Base-by-base conservation (phyloP, 345 rosid species). In the Cardamine resedifolia region DNA sequence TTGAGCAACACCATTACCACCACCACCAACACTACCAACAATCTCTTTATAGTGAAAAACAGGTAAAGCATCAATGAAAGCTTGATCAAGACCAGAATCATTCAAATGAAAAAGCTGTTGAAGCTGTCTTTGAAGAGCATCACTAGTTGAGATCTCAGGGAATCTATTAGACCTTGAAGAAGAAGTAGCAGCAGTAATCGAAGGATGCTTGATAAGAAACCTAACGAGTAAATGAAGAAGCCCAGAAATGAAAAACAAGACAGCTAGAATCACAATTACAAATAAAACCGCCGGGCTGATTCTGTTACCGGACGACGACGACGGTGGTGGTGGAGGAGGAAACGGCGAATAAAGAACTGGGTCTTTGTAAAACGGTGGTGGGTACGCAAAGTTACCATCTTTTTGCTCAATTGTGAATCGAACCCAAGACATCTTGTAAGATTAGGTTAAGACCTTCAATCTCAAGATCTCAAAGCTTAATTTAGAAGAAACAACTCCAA, bases 71-170 rank as follows among this genome's bases (percentile, higher is more conserved):
- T 90, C 97, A 4, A 90, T 90, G 63, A 90, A 88, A 61, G 97
- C 90, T 80, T 90, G 97, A 78, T 88, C 97, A 58, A 90, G 81
- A 60, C 97, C 97, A 50, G 97, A 90, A 70, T 90, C 97, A 68
- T 90, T 92, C 51, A 90, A 86, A 75, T 90, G 90, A 72, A 90
- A 90, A 33, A 90, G 89, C 81, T 90, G 97, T 52, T 90, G 97
- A 19, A 90, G 83, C 84, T 90, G 97, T 75, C 97, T 83, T 73
- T 90, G 95, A 44, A 88, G 95, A 68, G 86, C 90, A 80, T 90
- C 95, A 16, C 88, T 78, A 43, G 84, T 76, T 5, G 95, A 85
- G 69, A 88, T 81, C 78, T 90, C 90, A 0, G 92, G 95, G 65
- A 75, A 82, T 53, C 88, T 79, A 74, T 81, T 85, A 19, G 97